These are phyloP conservation scores for Barnettozyma populi DNA, from an alignment of 805 yeast species.

Conservation along the genomic window DNA sequence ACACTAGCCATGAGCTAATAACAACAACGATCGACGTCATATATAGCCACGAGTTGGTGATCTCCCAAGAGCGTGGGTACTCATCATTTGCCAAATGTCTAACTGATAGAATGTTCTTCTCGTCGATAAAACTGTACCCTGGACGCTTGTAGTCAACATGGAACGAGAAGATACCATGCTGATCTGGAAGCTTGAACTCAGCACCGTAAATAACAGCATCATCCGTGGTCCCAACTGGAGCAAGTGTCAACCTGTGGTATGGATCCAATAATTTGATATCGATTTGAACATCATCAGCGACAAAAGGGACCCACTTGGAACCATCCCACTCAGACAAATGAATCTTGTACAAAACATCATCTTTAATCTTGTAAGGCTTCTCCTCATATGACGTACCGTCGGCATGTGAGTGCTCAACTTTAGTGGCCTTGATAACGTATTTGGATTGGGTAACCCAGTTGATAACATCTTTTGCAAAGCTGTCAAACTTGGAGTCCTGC, in stretches of 20 bases:
- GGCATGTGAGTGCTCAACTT: slow-evolving; percentile 48
- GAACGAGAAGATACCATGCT: slow-evolving; percentile 94
- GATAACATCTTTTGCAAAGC: slow-evolving; percentile 40
- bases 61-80: slow-evolving; percentile 87
- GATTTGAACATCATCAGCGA: slow-evolving; percentile 64
- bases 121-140: slow-evolving; percentile 66
- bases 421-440: slow-evolving; percentile 53
- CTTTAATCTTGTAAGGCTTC: slow-evolving; percentile 65
- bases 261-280: slow-evolving; percentile 92
- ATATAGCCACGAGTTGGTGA: slow-evolving; percentile 91
- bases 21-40: slow-evolving; percentile 66
- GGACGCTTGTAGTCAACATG: slow-evolving; percentile 68
- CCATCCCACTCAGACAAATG: slow-evolving; percentile 46
- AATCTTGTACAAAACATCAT: slow-evolving; percentile 53
- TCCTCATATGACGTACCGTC: slow-evolving; percentile 38
- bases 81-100: slow-evolving; percentile 96
- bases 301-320: slow-evolving; percentile 64
- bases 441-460: slow-evolving; percentile 74
- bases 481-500: slow-evolving; percentile 31
- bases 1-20: slow-evolving; percentile 67
- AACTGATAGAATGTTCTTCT: slow-evolving; percentile 68
- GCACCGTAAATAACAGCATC: slow-evolving; percentile 40
- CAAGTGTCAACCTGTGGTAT: slow-evolving; percentile 73
- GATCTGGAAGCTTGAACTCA: slow-evolving; percentile 79
- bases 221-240: slow-evolving; percentile 32